These are phyloP conservation scores for Orobanche coerulescens DNA, from an alignment of 257 asterid species.

Conservation along the genomic window DNA sequence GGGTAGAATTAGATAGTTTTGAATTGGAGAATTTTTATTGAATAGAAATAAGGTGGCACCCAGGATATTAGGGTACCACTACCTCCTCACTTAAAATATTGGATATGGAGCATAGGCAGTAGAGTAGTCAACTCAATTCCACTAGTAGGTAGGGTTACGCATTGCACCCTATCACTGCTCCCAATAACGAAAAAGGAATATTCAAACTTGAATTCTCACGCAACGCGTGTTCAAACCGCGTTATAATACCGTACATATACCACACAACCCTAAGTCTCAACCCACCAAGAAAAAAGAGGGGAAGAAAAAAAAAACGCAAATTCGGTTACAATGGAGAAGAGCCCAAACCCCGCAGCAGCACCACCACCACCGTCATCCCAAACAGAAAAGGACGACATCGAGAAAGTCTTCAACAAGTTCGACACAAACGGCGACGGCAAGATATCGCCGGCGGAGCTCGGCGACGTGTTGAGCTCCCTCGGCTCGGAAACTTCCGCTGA, in stretches of 20 bases:
- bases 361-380: too few species aligned
- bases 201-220: neutral
- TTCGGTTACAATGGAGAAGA: conserved; percentile 12
- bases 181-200: neutral
- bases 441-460: conserved; percentile 20
- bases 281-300: neutral
- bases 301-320: neutral
- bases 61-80: too few species aligned
- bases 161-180: too few species aligned
- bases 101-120: too few species aligned
- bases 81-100: too few species aligned
- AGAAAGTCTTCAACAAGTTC: conserved; percentile 28
- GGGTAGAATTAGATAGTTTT: too few species aligned
- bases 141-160: too few species aligned
- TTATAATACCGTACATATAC: neutral
- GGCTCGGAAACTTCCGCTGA: conserved; percentile 19
- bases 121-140: too few species aligned
- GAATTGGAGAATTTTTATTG: too few species aligned
- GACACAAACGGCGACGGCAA: conserved; percentile 29
- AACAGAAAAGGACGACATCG: conserved; percentile 19
- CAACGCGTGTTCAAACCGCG: conserved; percentile 14
- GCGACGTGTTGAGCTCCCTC: conserved; percentile 14
- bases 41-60: too few species aligned
- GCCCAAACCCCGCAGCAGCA: neutral
- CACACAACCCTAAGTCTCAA: neutral